Base-by-base conservation (phyloP, 768 basidiomycete species). In the Heimioporus sp. region DNA sequence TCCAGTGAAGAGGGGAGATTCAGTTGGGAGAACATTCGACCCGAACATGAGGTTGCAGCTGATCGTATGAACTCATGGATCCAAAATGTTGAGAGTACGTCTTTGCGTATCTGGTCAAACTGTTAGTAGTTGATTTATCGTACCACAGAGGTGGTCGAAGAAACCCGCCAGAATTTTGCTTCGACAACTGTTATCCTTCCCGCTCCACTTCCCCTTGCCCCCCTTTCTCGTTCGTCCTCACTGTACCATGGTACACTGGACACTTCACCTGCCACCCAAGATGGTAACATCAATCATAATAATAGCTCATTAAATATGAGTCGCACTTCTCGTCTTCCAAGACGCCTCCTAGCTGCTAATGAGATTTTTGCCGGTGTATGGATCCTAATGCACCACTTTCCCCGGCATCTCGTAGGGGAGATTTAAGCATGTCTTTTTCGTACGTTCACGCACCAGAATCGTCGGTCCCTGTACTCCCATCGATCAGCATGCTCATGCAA, bases 11-110 rank as follows among this genome's bases (percentile, higher is more conserved):
- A 63, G 46, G 67, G 69, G 30, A 58, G 67, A 28, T 69, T 69
- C 40, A 69, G 67, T 32, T 69, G 69, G 65, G 67, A 69, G 49
- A 55, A 69, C 19, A 71, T 71, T 17, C 63, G 67, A 5, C 65
- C 67, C 5, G 67, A 69, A 43, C 59, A 54, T 17, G 65, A 69
- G 42, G 56, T 66, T 4, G 69, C 66, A 13, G 55, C 72, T 3
- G 88, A 92, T 58, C 76, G 90, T 46, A 84, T 92, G 86, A 78
- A 82, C 2, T 72, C 86, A 46, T 92, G 91, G 91, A 86, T 90
- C 70, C 80, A 80, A 58, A 89, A 83, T 52, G 87, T 91, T 15
- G 90, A 92, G 70, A 86, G 90, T 91, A 66, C 64, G 89, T 80
- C 10, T 34, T 32, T 30, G 4, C 2, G 5, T 35, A 20, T 43